Conservation (phyloP, 495 filamentous ascomycete species). For the Rhypophila decipiens region DNA sequence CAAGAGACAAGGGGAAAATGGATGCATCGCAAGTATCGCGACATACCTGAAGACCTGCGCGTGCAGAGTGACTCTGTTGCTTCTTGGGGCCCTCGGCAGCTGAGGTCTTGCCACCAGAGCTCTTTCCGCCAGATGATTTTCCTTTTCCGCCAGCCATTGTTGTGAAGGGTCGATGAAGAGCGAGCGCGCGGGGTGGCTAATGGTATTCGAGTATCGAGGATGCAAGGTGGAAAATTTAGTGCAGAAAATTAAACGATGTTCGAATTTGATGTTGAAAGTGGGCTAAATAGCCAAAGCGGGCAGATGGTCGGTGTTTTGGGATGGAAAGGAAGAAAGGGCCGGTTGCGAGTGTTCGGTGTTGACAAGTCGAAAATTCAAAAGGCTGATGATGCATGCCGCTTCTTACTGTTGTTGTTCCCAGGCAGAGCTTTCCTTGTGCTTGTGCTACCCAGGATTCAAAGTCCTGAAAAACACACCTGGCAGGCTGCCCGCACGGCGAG, state of each 20-base stretch:
- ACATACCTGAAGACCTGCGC: constrained; percentile 97
- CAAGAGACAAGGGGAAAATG: not conserved
- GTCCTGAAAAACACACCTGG: no score
- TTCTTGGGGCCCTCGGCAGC: constrained; percentile 67
- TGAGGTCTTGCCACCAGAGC: constrained; percentile 77
- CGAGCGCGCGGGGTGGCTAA: constrained; percentile 20
- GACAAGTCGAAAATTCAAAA: constrained; percentile 31
- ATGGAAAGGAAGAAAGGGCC: constrained; percentile 6
- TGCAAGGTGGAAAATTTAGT: constrained; percentile 7
- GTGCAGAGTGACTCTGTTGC: constrained; percentile 96
- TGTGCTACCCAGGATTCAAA: no score
- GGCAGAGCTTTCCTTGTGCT: no score
- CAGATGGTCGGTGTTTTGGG: constrained; percentile 13
- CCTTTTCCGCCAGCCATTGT: constrained; percentile 78
- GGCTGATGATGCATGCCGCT: constrained; percentile 19
- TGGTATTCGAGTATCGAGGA: constrained; percentile 1
- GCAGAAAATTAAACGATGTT: constrained; percentile 1
- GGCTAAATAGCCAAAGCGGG: constrained; percentile 6
- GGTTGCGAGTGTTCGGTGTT: constrained; percentile 25
- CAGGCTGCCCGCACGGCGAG: no score
- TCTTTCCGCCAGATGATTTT: constrained; percentile 89
- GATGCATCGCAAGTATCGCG: constrained; percentile 3
- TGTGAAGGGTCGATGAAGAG: constrained; percentile 7
- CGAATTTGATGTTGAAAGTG: constrained; percentile 11
- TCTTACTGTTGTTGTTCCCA: constrained; percentile 20